These are phyloP conservation scores for Gnaphalium uliginosum DNA, from an alignment of 129 eudicot genomes.

Conservation along the genomic window DNA sequence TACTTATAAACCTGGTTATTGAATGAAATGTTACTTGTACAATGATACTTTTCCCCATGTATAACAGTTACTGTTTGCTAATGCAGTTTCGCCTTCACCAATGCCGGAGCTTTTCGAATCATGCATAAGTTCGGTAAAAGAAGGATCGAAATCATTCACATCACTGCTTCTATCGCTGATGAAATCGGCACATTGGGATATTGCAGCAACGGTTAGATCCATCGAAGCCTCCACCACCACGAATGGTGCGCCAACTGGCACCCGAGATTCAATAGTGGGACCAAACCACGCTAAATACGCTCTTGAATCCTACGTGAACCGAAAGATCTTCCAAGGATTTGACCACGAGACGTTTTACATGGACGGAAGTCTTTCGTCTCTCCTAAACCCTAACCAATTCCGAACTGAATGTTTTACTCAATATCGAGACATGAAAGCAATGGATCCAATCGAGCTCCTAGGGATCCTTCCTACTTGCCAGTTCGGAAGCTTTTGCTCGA, in stretches of 20 bases:
- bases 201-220: constrained; percentile 91
- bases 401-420: constrained; percentile 87
- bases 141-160: constrained; percentile 92
- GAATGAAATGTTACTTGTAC: constrained; percentile 1
- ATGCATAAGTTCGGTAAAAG: constrained; percentile 71
- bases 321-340: constrained; percentile 91
- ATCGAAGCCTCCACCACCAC: constrained; percentile 58
- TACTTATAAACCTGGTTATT: background rate
- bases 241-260: constrained; percentile 29
- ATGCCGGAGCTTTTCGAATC: constrained; percentile 73
- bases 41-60: background rate
- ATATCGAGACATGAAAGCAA: constrained; percentile 90
- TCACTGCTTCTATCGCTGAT: constrained; percentile 86
- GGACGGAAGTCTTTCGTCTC: constrained; percentile 93
- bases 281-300: constrained; percentile 86
- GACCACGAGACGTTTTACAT: constrained; percentile 98
- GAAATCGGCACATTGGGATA: constrained; percentile 99
- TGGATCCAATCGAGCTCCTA: constrained; percentile 94
- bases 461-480: constrained; percentile 83
- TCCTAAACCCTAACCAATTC: constrained; percentile 85
- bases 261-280: constrained; percentile 53
- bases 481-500: constrained; percentile 84
- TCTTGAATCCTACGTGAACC: constrained; percentile 82
- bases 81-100: constrained; percentile 68
- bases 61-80: background rate